A percentile compares a stretch with the other conserved stretches of the same genome.
Evolutionary conservation across 2,329 filamentous ascomycete genomes (phyloP).

Genomic region (Lachnellula suecica): DNA sequence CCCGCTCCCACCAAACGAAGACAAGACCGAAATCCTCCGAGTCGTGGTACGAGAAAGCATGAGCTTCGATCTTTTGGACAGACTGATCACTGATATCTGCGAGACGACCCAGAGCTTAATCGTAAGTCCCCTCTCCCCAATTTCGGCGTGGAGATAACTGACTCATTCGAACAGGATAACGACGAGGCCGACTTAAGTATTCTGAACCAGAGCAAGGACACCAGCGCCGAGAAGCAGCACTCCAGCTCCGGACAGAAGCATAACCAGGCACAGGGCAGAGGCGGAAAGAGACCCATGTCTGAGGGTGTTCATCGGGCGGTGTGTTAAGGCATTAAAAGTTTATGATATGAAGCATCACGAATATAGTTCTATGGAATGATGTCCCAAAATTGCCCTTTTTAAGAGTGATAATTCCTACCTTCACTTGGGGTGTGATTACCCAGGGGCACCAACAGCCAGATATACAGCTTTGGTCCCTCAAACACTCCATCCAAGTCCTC

Average conservation of each 20-base stretch:
- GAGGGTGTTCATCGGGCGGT: conserved; percentile 48
- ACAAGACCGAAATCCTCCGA: conserved; percentile 64
- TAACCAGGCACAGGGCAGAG: conserved; percentile 25
- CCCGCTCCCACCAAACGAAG: conserved; percentile 60
- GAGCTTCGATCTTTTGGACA: conserved; percentile 66
- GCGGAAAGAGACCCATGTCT: conserved; percentile 43
- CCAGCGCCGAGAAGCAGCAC: conserved; percentile 40
- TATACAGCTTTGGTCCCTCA: too few species aligned
- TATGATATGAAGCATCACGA: too few species aligned
- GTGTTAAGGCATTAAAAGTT: conserved; percentile 40
- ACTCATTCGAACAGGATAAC: conserved; percentile 11
- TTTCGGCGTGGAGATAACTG: background rate
- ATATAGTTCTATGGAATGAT: too few species aligned
- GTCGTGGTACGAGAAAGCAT: conserved; percentile 67
- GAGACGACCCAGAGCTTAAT: conserved; percentile 61
- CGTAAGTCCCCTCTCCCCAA: conserved; percentile 38
- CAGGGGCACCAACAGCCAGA: too few species aligned
- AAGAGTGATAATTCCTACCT: too few species aligned
- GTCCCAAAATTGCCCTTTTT: too few species aligned
- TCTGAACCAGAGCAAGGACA: conserved; percentile 31
- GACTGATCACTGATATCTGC: conserved; percentile 60
- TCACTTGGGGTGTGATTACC: too few species aligned
- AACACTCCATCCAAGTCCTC: too few species aligned
- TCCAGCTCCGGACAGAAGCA: conserved; percentile 15
- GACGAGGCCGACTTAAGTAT: conserved; percentile 44